Percentiles rank a stretch among this genome's conserved stretches.
Conservation (phyloP, 176 grass and related monocot genomes). For the Luzula sylvatica region DNA sequence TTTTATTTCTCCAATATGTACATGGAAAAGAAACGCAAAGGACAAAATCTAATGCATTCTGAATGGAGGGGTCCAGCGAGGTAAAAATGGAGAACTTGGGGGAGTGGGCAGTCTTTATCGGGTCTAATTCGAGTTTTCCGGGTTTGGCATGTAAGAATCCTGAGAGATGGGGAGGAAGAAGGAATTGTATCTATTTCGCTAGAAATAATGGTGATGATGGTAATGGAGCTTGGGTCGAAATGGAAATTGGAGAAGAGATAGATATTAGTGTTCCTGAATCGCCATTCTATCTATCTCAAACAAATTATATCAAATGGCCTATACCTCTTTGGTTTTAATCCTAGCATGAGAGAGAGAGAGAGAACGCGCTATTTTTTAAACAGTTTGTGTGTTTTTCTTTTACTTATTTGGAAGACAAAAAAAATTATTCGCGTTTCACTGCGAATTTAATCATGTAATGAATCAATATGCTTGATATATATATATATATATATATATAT, state of each 20-base stretch:
- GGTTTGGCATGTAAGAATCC: background rate
- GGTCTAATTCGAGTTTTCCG: background rate
- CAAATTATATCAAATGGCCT: background rate
- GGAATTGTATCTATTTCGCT: slow-evolving; percentile 8
- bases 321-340: slow-evolving; percentile 2
- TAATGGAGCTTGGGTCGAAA: background rate
- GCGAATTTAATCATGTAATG: no score
- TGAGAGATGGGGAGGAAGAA: slow-evolving; percentile 22
- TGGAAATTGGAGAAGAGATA: slow-evolving; percentile 7
- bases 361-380: background rate
- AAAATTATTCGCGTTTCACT: no score
- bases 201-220: background rate
- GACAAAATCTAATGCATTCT: background rate
- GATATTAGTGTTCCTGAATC: background rate
- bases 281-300: background rate
- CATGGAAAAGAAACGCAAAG: background rate
- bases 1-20: background rate
- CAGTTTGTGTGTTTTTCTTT: no score
- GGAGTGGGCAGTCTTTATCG: slow-evolving; percentile 11
- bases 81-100: slow-evolving; percentile 7
- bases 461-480: no score
- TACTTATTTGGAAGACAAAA: no score
- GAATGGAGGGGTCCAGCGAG: slow-evolving; percentile 1
- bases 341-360: background rate
- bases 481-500: no score